A percentile compares a stretch with the other conserved stretches of the same genome.
phyloP scores from a whole-genome alignment of 2,329 filamentous ascomycete genomes.

The Ascochyta viciae-villosae region DNA sequence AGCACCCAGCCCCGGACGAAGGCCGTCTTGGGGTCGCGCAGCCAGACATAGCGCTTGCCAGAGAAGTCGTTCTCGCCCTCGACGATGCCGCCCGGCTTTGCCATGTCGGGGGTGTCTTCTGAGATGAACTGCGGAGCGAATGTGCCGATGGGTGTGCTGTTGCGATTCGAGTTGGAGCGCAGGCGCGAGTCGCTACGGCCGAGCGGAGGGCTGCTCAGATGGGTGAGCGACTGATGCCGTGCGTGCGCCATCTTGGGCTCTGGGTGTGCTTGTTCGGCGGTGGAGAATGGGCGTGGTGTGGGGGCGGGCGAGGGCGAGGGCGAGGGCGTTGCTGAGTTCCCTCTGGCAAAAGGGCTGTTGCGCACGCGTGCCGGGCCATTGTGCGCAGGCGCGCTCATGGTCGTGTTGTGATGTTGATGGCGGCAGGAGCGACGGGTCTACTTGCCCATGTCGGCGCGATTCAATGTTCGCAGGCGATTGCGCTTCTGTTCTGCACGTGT shows the following conservation, averaged over 20 bases:
- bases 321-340: slow-evolving; percentile 68
- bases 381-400: slow-evolving; percentile 63
- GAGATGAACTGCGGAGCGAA: slow-evolving; percentile 96
- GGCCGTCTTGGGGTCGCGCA: slow-evolving; percentile 83
- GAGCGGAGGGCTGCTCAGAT: slow-evolving; percentile 53
- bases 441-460: slow-evolving; percentile 29
- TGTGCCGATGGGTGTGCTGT: slow-evolving; percentile 73
- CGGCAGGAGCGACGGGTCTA: slow-evolving; percentile 34
- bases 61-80: slow-evolving; percentile 99
- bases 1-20: slow-evolving; percentile 94
- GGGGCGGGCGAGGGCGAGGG: slow-evolving; percentile 67
- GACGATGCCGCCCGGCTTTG: slow-evolving; percentile 69
- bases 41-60: slow-evolving; percentile 97
- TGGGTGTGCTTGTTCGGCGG: slow-evolving; percentile 41
- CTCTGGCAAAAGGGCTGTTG: slow-evolving; percentile 78
- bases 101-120: slow-evolving; percentile 71
- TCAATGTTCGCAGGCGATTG: slow-evolving; percentile 13
- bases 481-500: background rate
- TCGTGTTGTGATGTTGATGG: slow-evolving; percentile 24
- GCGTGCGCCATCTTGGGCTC: slow-evolving; percentile 62
- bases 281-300: slow-evolving; percentile 74
- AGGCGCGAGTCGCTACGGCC: slow-evolving; percentile 47
- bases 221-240: slow-evolving; percentile 70
- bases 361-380: slow-evolving; percentile 68
- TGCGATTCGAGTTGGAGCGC: slow-evolving; percentile 70